A percentile compares a stretch with the other conserved stretches of the same genome.
Conservation (phyloP, 805 yeast genomes). For the Vanderwaltozyma yarrowii region DNA sequence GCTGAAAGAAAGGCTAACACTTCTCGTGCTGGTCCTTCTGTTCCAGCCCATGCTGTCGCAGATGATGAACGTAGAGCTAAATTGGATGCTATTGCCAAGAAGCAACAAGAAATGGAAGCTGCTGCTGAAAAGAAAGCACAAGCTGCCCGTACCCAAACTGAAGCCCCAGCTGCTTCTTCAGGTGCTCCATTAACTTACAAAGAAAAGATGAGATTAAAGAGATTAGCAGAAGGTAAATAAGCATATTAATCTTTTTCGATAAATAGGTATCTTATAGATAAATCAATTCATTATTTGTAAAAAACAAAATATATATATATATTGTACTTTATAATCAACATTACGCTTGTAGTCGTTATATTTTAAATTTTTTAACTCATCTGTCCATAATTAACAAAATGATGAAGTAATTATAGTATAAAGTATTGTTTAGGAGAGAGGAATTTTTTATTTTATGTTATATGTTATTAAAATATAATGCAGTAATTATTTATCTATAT, state of each 20-base stretch:
- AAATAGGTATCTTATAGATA: background rate
- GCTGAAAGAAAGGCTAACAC: constrained; percentile 14
- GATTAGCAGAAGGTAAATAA: constrained; percentile 1
- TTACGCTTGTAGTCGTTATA: too few relatives aligned
- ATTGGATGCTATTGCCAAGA: constrained; percentile 30
- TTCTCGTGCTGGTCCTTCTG: constrained; percentile 11
- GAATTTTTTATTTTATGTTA: too few relatives aligned
- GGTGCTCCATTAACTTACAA: constrained; percentile 4
- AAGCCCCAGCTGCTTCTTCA: constrained; percentile 5
- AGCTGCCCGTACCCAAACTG: too few relatives aligned
- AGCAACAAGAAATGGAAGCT: constrained; percentile 34
- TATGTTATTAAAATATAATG: too few relatives aligned
- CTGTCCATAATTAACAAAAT: too few relatives aligned
- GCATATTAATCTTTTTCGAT: too few relatives aligned
- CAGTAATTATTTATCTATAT: too few relatives aligned
- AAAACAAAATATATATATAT: background rate
- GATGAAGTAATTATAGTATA: too few relatives aligned
- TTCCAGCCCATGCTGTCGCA: constrained; percentile 13
- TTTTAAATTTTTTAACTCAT: too few relatives aligned
- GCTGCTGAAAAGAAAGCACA: constrained; percentile 18
- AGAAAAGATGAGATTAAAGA: constrained; percentile 5
- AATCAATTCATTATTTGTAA: background rate
- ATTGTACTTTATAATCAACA: background rate
- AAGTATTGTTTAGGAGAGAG: too few relatives aligned
- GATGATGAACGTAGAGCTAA: constrained; percentile 16